Evolutionary conservation across 768 basidiomycete genomes (phyloP), one percentile per base, ranked within the genome.

Genomic region (Tylopilus sp.): DNA sequence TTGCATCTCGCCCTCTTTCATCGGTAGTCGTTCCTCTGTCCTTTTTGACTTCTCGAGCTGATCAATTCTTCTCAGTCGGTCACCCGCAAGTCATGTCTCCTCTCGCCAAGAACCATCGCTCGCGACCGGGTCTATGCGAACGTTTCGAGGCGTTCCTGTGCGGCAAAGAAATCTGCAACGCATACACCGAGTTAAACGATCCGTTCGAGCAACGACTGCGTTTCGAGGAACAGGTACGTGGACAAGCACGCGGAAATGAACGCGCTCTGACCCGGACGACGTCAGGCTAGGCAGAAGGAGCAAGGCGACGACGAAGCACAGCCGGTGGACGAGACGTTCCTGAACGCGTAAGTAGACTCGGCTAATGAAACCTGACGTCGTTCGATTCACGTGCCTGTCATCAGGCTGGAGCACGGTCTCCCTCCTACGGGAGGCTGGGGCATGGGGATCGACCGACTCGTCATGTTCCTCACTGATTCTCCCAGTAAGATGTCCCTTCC

Each of bases 61-160:
- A 65, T 25, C 17, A 1, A 16, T 40, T 47, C 22, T 17, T 28
- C 52, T 10, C 60, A 88, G 94, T 96, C 57, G 97, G 97, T 28
- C 97, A 98, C 74, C 97, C 97, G 16, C 95, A 98, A 76, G 92
- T 98, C 60, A 99, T 99, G 97, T 98, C 96, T 0, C 97, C 97
- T 3, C 85, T 99, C 31, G 97, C 97, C 71, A 99, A 99, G 77
- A 92, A 89, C 83, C 95, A 98, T 72, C 91, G 97, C 58, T 91
- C 90, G n/a, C 85, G 92, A 37, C 92, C 94, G 0, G 97, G 97
- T 34, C 80, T 99, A 24, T 98, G 97, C 72, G 97, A 99, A 72
- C 93, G 97, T 17, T 99, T 99, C 76, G 97, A 99, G 71, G 92
- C 85, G 10, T 99, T 99, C 82, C 82, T 99, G 81, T 96, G 93